These are phyloP conservation scores for Microstroma glucosiphilum DNA, from an alignment of 1,284 basidiomycete genomes.

Conservation along the genomic window DNA sequence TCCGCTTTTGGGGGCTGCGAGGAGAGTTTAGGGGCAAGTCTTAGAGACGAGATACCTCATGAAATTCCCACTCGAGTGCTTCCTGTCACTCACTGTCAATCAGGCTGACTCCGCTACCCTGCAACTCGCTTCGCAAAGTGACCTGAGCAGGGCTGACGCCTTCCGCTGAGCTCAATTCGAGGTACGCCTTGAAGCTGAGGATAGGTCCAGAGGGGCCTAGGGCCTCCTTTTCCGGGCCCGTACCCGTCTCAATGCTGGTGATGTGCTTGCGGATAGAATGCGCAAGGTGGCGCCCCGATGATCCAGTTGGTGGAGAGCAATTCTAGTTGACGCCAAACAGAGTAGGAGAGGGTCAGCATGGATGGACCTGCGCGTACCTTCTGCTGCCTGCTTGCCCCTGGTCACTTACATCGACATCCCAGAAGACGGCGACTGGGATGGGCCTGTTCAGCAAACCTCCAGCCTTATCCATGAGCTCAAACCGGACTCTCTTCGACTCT, in stretches of 20 bases:
- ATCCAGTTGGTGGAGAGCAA: conserved; percentile 37
- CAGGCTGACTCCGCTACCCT: conserved; percentile 41
- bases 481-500: neutral
- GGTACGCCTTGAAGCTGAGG: conserved; percentile 43
- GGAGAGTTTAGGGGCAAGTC: neutral
- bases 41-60: neutral
- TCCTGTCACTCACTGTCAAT: conserved; percentile 24
- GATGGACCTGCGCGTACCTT: neutral
- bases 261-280: conserved; percentile 29
- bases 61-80: neutral
- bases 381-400: neutral
- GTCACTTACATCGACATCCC: conserved; percentile 30
- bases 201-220: conserved; percentile 22
- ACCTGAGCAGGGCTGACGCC: conserved; percentile 27
- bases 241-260: conserved; percentile 18
- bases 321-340: conserved; percentile 14
- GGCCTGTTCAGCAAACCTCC: conserved; percentile 12
- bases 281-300: conserved; percentile 33
- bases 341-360: neutral
- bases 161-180: conserved; percentile 32
- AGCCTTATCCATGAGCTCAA: neutral
- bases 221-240: neutral
- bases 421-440: conserved; percentile 37
- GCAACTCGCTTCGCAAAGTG: conserved; percentile 36
- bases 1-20: conserved; percentile 31